Base-by-base conservation (phyloP, 768 basidiomycete species). In the Boletus eberwhitei region DNA sequence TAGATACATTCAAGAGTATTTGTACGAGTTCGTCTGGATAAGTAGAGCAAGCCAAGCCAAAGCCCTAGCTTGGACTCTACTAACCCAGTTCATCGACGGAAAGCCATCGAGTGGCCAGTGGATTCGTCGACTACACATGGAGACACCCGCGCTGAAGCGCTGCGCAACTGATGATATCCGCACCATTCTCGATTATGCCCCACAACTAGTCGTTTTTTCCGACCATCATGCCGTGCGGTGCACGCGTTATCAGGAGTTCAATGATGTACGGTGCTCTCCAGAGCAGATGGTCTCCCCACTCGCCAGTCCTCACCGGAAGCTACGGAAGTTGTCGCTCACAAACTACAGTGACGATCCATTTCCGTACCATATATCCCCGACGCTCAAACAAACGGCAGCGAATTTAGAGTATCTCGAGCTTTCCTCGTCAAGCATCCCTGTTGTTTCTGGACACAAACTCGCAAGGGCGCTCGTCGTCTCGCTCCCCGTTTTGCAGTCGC, bases 11-110 rank as follows among this genome's bases (percentile, higher is more conserved):
- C 81, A 82, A 60, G 77, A 79, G 51, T 77, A 81, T 40, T 68
- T 88, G 17, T 88, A 79, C 70, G 84, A 88, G 63, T 83, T 80
- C 65, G 78, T 88, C 36, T 88, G 88, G 88, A 82, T 90, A 61
- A 75, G 75, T 48, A 72, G 78, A 36, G 79, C 79, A 21, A 66
- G 71, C 37, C 78, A 83, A 56, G 80, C 83, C 0, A 75, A 79
- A 57, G 64, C 72, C 0, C 69, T 80, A 4, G 79, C 79, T 1
- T 70, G 68, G 59, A 75, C 75, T 6, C 63, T 80, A 8, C 71
- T 75, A n/a, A 68, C 72, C 58, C 71, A 77, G 64, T 71, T 71
- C 70, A 63, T 83, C 65, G 57, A 64, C 32, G 67, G 69, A 49
- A 68, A 73, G 38, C 59, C 63, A 0, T 62, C 67, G 0, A 74